Base-by-base conservation (phyloP, 768 basidiomycete species). In the Lactifluus hygrophoroides region DNA sequence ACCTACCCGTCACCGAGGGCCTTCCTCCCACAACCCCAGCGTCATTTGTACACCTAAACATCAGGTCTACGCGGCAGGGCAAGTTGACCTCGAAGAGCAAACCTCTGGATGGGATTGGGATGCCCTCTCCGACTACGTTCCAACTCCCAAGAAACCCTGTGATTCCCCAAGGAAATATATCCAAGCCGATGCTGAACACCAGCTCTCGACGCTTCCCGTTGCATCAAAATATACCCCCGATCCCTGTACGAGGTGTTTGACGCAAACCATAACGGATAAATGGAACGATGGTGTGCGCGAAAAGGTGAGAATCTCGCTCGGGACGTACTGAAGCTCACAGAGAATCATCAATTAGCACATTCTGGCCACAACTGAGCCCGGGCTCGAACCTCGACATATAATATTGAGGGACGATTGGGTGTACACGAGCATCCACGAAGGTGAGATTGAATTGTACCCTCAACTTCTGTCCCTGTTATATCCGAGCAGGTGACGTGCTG, bases 351-450 rank as follows among this genome's bases (percentile, higher is more conserved):
- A 54, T 7, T 62, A 88, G 84, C 71, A 76, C 44, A 64, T 93
- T 57, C 69, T 71, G 3, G 82, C 86, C 5, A 74, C 72, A 44
- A 67, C 79, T 1, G 72, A 77, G 13, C 67, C 70, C 28, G 67
- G 62, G 9, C 72, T 71, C 30, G 77, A 75, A 37, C 58, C 55
- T 28, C 74, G 81, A 13, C 71, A 69, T 14, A 80, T 94, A 6
- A 72, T 81, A 48, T 76, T 97, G 2, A 77, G 73, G 32, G 88
- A 93, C 57, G 89, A 94, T 62, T 96, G 93, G 92, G 74, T 77
- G 6, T 72, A 78, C 21, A 79, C 84, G 8, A 80, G 84, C 47
- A 72, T 90, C 50, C 77, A 77, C 8, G 64, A 73, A 60, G 87
- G 89, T 89, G 64, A 8, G 48, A 37, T 8, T 30, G n/a, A 23